Evolutionary conservation across 192 early-diverging fungal species (phyloP).

Genomic region (Coemansia guatemalensis): DNA sequence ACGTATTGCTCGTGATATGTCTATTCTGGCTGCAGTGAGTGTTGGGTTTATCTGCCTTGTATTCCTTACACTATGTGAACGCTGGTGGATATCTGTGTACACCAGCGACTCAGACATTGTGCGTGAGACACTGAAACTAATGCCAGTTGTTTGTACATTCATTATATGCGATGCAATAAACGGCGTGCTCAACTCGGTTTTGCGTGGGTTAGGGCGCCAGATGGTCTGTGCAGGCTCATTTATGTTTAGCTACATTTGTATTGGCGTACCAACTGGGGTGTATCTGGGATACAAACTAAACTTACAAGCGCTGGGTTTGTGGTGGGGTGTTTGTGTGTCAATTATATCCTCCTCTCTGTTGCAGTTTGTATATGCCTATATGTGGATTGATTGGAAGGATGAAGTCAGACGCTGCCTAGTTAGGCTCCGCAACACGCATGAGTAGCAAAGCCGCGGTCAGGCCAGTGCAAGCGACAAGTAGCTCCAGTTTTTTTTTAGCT

Average conservation of each 20-base stretch:
- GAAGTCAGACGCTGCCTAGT: slow-evolving; percentile 25
- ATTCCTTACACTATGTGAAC: slow-evolving; percentile 12
- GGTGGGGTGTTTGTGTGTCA: slow-evolving; percentile 33
- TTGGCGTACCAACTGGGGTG: slow-evolving; percentile 46
- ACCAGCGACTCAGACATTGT: slow-evolving; percentile 67
- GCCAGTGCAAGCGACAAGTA: too few relatives aligned
- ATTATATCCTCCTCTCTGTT: slow-evolving; percentile 11
- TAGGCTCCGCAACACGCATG: slow-evolving; percentile 3
- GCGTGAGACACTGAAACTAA: slow-evolving; percentile 61
- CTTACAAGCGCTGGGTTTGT: slow-evolving; percentile 29
- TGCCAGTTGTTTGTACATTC: slow-evolving; percentile 72
- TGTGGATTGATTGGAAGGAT: slow-evolving; percentile 27
- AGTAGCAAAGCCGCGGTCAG: too few relatives aligned
- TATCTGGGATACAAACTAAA: slow-evolving; percentile 40
- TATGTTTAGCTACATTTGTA: slow-evolving; percentile 49
- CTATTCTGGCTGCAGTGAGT: slow-evolving; percentile 55
- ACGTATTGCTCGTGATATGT: slow-evolving; percentile 57
- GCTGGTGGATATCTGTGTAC: slow-evolving; percentile 53
- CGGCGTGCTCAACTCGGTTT: slow-evolving; percentile 51
- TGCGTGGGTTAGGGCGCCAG: slow-evolving; percentile 56
- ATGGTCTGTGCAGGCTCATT: slow-evolving; percentile 44
- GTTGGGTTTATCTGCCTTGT: slow-evolving; percentile 36
- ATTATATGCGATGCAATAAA: slow-evolving; percentile 58
- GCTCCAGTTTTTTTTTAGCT: not conserved
- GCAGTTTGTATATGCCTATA: slow-evolving; percentile 22